phyloP scores from a whole-genome alignment of 345 rosid genomes.

The Dimocarpus longan region DNA sequence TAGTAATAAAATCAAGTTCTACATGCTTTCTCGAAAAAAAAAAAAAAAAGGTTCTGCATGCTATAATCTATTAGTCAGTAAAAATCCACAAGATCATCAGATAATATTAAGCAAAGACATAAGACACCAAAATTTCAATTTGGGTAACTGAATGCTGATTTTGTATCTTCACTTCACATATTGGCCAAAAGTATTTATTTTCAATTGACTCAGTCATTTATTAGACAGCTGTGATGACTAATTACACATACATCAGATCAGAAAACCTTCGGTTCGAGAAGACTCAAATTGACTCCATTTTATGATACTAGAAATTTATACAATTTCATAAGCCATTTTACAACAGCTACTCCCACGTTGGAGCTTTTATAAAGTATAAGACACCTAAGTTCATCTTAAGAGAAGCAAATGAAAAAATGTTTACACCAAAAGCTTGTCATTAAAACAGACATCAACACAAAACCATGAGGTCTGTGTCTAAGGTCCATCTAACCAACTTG shows the following conservation, averaged over 20 bases:
- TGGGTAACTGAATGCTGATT: too few species aligned
- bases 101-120: neutral
- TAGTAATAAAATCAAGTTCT: neutral
- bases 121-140: neutral
- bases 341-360: neutral
- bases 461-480: neutral
- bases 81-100: too few species aligned
- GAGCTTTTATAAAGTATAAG: neutral
- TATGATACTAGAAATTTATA: neutral
- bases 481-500: neutral
- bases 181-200: too few species aligned
- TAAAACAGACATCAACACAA: neutral
- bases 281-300: slow-evolving; percentile 11
- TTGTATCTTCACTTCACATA: too few species aligned
- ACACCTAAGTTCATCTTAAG: neutral
- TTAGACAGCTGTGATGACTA: too few species aligned
- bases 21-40: too few species aligned
- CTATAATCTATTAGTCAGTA: too few species aligned
- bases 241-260: neutral
- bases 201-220: too few species aligned
- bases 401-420: neutral
- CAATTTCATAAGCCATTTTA: neutral
- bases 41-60: too few species aligned
- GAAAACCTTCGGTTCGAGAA: neutral
- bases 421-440: neutral